Evolutionary conservation across 306 rosid species (phyloP), one percentile per base, ranked within the genome.

Genomic region (Echinosophora koreensis): DNA sequence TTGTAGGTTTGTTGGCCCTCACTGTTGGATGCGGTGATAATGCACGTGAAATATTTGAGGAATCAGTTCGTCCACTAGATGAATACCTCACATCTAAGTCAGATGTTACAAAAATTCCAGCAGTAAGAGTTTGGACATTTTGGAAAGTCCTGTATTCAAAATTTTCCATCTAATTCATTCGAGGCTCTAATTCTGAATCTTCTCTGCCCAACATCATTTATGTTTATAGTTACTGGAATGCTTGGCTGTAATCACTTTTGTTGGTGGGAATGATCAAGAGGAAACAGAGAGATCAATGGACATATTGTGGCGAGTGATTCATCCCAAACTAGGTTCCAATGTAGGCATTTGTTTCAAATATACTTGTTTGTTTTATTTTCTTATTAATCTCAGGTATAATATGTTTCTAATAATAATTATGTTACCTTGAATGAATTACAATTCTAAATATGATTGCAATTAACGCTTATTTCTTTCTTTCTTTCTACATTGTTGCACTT

Each of bases 261-360:
- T 92, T 67, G 95, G 97, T 41, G 95, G 90, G 59, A 84, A 55
- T 80, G 90, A 90, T 77, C 75, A 83, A 70, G 95, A 92, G 78
- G 93, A 88, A 85, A 92, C 90, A 38, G 93, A 87, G 76, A 80
- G 69, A 50, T 88, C 95, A 8, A 87, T 88, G 93, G 93, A 88
- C 83, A 79, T 90, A 41, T 84, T 92, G 93, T 92, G 97, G 97
- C 90, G 89, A 85, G 87, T 88, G 44, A 88, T 90, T 86, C 90
- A 87, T 80, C 95, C 95, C 38, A 92, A 88, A 79, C 80, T 88
- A 72, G 83, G 83, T 46, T 80, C 89, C 52, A 88, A 92, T 71
- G 97, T 92, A 77, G 30, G 86, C 34, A 35, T 41, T 30, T 28
- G 5, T 69, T 22, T 60, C 18, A 11, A 22, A 32, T 5, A 54